Percentiles rank a stretch among this genome's conserved stretches.
These are phyloP conservation scores for Choiromyces venosus DNA, from an alignment of 495 filamentous ascomycete genomes.

Conservation along the genomic window DNA sequence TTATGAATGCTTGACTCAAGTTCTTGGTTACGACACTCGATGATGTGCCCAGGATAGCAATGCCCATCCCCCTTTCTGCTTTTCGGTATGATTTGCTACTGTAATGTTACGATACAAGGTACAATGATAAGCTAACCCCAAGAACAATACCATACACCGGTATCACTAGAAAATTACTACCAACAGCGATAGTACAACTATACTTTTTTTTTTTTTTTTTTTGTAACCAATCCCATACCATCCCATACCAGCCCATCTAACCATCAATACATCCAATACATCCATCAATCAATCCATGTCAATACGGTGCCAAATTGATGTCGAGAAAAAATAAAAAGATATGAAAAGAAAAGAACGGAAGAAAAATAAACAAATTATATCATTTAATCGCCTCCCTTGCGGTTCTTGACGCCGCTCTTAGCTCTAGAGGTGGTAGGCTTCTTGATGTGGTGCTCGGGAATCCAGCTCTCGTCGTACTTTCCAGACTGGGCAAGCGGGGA, in stretches of 20 bases:
- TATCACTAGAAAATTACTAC: background rate
- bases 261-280: background rate
- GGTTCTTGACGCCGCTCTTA: slow-evolving; percentile 22
- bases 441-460: slow-evolving; percentile 85
- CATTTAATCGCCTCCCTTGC: slow-evolving; percentile 20
- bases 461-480: slow-evolving; percentile 88
- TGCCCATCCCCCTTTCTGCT: background rate
- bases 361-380: background rate
- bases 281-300: background rate
- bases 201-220: background rate
- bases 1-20: background rate
- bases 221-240: too few species aligned
- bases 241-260: background rate
- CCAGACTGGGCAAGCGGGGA: slow-evolving; percentile 7
- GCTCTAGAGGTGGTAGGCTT: slow-evolving; percentile 50
- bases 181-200: background rate
- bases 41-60: background rate
- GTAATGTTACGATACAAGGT: background rate
- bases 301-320: background rate
- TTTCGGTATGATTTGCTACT: background rate
- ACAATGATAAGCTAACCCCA: background rate
- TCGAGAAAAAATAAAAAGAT: background rate
- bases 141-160: background rate
- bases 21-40: background rate
- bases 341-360: background rate